These are phyloP conservation scores for Cytidiella melzeri DNA, from an alignment of 768 basidiomycete genomes.

Conservation along the genomic window DNA sequence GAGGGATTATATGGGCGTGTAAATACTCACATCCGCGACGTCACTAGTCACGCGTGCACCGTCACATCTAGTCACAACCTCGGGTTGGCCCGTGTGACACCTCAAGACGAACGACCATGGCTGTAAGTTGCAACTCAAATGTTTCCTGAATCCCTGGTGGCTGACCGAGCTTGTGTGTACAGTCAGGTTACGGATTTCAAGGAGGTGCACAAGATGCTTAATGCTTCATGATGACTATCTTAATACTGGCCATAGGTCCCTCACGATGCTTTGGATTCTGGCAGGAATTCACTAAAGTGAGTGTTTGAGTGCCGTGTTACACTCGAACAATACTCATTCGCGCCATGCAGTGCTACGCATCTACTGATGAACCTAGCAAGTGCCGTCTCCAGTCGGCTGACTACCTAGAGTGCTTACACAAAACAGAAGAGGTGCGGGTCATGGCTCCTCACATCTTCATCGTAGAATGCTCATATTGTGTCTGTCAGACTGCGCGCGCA, in stretches of 20 bases:
- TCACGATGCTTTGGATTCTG: conserved; percentile 87
- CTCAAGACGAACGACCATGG: conserved; percentile 15
- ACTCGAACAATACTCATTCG: not conserved
- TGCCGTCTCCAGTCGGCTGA: conserved; percentile 74
- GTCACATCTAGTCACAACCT: not conserved
- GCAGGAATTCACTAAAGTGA: conserved; percentile 82
- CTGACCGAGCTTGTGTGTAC: conserved; percentile 1
- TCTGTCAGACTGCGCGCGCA: conserved; percentile 53
- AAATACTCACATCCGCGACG: not conserved
- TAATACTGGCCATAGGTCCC: conserved; percentile 45
- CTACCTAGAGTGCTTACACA: conserved; percentile 89
- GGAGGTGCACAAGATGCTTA: conserved; percentile 38
- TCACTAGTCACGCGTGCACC: conserved; percentile 5
- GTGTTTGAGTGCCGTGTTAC: not conserved
- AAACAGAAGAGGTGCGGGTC: conserved; percentile 72
- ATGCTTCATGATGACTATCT: not conserved
- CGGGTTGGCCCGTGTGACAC: conserved; percentile 9
- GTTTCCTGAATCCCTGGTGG: not conserved
- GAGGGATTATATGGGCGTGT: conserved; percentile 9
- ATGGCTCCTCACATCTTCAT: no score
- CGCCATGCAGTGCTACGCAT: conserved; percentile 71
- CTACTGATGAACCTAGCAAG: conserved; percentile 65
- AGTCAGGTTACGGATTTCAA: conserved; percentile 64
- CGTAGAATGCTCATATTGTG: no score
- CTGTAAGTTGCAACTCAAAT: conserved; percentile 15